Evolutionary conservation across 2,329 filamentous ascomycete species (phyloP), one percentile per base, ranked within the genome.

Genomic region (Fusarium anguioides): DNA sequence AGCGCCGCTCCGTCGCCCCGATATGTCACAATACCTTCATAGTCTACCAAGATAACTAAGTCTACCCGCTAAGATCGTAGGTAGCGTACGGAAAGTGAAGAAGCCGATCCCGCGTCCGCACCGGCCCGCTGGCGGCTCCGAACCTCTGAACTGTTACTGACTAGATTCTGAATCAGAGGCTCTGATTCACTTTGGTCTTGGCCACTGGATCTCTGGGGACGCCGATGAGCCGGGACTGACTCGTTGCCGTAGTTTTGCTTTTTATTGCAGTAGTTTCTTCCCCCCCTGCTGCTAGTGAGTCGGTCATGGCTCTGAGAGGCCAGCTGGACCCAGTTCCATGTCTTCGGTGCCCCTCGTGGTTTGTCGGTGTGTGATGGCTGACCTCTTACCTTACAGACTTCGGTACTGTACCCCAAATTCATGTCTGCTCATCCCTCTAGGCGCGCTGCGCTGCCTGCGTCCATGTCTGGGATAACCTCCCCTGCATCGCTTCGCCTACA

Each of bases 241-340:
- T 72, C 70, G 68, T 35, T 62, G 52, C 45, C 24, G 35, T 49
- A 31, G 33, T 42, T 50, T 64, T 72, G 55, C 48, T 66, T 63
- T 58, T 60, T 53, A n/a, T 35, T 48, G 21, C 26, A 45, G 18
- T 44, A 20, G 50, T 40, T 57, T 42, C 27, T 9, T 11, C 11
- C 31, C 41, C n/a, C 56, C 58, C 41, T 56, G 58, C 24, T 51
- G 47, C 24, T 57, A 26, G 17, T 27, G n/a, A 45, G 39, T 37
- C 51, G 37, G 47, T 21, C 48, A 47, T 47, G 44, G 52, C 49
- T 57, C 56, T 60, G 46, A 65, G 60, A 68, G 72, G 66, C 52
- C 67, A 64, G 45, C 56, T 54, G 50, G 71, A 68, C 74, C 75
- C 75, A 66, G 74, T 70, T 62, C 75, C 75, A 72, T 70, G 75